A percentile compares a stretch with the other conserved stretches of the same genome.
phyloP scores from a whole-genome alignment of 2,329 filamentous ascomycete species.

The Aspergillus quadricinctus region DNA sequence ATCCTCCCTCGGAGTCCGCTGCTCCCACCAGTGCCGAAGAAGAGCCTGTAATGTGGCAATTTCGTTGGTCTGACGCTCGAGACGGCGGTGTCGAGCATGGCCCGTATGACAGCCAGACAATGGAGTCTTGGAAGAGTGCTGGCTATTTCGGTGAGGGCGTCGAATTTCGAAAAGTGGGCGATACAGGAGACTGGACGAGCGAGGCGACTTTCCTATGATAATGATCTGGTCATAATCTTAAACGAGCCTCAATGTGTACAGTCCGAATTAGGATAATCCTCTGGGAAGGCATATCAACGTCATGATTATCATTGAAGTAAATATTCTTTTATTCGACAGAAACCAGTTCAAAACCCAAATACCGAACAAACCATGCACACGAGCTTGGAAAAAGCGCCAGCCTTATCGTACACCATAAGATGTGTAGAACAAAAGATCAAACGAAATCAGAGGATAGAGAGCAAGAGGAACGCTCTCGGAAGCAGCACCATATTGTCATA shows the following conservation, averaged over 20 bases:
- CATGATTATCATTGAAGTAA: conserved; percentile 18
- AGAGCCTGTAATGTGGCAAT: conserved; percentile 68
- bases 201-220: conserved; percentile 50
- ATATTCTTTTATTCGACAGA: conserved; percentile 14
- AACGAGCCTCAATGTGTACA: conserved; percentile 6
- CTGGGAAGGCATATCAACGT: conserved; percentile 12
- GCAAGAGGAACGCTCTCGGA: conserved; percentile 14
- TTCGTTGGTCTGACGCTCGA: conserved; percentile 82
- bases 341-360: conserved; percentile 20
- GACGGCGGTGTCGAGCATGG: conserved; percentile 77
- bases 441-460: conserved; percentile 13
- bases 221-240: not conserved
- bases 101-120: conserved; percentile 77
- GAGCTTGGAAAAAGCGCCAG: conserved; percentile 31
- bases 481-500: not conserved
- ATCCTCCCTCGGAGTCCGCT: conserved; percentile 34
- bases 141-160: conserved; percentile 89
- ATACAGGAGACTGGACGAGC: conserved; percentile 52
- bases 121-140: conserved; percentile 86
- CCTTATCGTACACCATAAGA: conserved; percentile 37
- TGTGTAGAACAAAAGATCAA: conserved; percentile 20
- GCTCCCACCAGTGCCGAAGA: conserved; percentile 29
- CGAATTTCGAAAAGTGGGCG: conserved; percentile 63
- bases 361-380: conserved; percentile 18
- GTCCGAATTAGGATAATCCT: conserved; percentile 6